Percentiles rank a stretch among this genome's conserved stretches.
phyloP scores from a whole-genome alignment of 805 yeast genomes.

The Lipomyces anomalus region DNA sequence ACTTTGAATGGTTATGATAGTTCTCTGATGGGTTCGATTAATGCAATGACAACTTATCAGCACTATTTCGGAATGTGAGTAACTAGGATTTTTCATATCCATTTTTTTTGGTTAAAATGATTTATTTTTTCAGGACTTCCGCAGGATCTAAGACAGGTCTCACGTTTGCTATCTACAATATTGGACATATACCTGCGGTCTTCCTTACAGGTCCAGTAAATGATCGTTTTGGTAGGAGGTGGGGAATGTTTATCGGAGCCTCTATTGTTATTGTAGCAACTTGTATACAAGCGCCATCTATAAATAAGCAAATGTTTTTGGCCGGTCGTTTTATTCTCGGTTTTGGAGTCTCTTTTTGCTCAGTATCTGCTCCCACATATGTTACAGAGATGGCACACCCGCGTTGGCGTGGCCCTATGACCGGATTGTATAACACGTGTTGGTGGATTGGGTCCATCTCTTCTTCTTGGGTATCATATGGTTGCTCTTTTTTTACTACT shows the following conservation, averaged over 20 bases:
- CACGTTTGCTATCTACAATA: slow-evolving; percentile 10
- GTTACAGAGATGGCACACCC: slow-evolving; percentile 20
- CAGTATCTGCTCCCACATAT: slow-evolving; percentile 10
- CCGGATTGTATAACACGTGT: slow-evolving; percentile 45
- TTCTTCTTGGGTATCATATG: slow-evolving; percentile 20
- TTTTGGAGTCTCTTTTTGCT: slow-evolving; percentile 2
- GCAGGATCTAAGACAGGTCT: slow-evolving; percentile 13
- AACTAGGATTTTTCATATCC: no score
- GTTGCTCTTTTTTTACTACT: not conserved
- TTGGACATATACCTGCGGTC: slow-evolving; percentile 9
- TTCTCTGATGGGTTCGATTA: no score
- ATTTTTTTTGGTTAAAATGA: no score
- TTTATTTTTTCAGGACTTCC: no score
- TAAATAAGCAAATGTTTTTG: not conserved
- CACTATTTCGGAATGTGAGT: no score
- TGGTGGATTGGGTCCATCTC: slow-evolving; percentile 51
- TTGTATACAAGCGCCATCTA: slow-evolving; percentile 13
- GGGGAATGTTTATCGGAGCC: slow-evolving; percentile 14
- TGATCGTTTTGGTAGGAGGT: slow-evolving; percentile 12
- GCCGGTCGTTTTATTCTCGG: not conserved
- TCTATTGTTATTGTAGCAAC: slow-evolving; percentile 10
- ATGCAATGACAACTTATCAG: no score
- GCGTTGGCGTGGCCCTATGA: slow-evolving; percentile 29
- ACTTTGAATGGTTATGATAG: no score
- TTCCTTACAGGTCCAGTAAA: slow-evolving; percentile 13